A percentile compares a stretch with the other conserved stretches of the same genome.
Conservation (phyloP, 2,329 filamentous ascomycete species). For the Sarocladium oryzae region DNA sequence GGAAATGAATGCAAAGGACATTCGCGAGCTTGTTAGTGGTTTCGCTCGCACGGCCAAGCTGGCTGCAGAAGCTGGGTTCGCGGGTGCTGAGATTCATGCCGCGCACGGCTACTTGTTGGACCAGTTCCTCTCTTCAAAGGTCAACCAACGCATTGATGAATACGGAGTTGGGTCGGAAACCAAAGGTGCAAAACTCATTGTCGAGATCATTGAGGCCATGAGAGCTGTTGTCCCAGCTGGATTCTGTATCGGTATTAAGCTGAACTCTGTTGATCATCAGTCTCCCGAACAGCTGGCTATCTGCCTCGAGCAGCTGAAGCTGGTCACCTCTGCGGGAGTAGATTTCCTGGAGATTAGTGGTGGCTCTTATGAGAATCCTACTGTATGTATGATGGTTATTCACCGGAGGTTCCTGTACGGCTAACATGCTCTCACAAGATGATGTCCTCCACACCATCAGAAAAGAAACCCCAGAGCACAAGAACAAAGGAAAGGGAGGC, state of each 20-base stretch:
- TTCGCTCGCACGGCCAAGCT: conserved; percentile 48
- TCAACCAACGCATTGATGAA: conserved; percentile 58
- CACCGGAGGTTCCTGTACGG: conserved; percentile 7
- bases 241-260: conserved; percentile 47
- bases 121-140: conserved; percentile 59
- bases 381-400: conserved; percentile 18
- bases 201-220: conserved; percentile 42
- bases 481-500: conserved; percentile 42
- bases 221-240: conserved; percentile 26
- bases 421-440: background rate
- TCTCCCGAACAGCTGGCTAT: conserved; percentile 38
- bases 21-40: conserved; percentile 53
- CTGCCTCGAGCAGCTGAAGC: conserved; percentile 50
- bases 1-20: conserved; percentile 53
- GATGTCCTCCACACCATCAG: background rate
- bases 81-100: conserved; percentile 63
- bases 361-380: conserved; percentile 44
- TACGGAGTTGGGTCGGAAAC: conserved; percentile 58
- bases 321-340: conserved; percentile 41
- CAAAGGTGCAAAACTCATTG: conserved; percentile 60
- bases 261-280: conserved; percentile 54
- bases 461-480: background rate
- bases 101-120: conserved; percentile 72
- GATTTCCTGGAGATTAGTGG: conserved; percentile 66
- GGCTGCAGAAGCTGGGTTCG: conserved; percentile 58